Evolutionary conservation across 345 rosid species (phyloP).

Genomic region (Brassica cretica): DNA sequence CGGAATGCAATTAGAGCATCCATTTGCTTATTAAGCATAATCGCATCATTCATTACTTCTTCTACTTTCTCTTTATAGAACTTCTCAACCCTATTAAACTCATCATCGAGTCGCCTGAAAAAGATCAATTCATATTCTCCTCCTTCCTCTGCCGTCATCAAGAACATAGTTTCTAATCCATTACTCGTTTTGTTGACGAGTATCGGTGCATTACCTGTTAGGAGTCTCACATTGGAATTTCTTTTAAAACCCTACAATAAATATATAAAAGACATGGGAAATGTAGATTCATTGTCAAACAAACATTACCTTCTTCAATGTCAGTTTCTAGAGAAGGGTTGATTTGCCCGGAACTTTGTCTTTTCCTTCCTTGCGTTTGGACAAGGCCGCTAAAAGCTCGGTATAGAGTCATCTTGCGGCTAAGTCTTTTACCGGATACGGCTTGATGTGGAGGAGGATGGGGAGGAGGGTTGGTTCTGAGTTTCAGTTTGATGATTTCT

Average conservation of each 20-base stretch:
- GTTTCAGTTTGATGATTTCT: constrained; percentile 50
- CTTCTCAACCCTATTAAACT: constrained; percentile 58
- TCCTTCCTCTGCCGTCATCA: constrained; percentile 55
- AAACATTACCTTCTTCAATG: constrained; percentile 40
- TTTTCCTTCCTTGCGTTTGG: constrained; percentile 30
- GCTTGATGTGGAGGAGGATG: constrained; percentile 12
- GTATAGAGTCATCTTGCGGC: constrained; percentile 45
- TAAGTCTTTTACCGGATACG: constrained; percentile 32
- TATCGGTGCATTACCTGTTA: constrained; percentile 32
- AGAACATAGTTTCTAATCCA: constrained; percentile 47
- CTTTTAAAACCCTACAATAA: not conserved
- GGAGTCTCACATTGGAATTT: not conserved
- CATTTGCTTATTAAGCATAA: constrained; percentile 54
- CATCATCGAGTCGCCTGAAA: constrained; percentile 65
- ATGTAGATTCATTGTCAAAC: not conserved
- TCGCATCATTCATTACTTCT: constrained; percentile 61
- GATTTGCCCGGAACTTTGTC: constrained; percentile 17
- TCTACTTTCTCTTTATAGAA: constrained; percentile 53
- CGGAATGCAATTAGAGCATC: constrained; percentile 60
- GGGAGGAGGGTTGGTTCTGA: constrained; percentile 34
- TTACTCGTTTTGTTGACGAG: constrained; percentile 44
- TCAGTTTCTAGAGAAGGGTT: constrained; percentile 1
- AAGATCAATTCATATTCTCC: constrained; percentile 61
- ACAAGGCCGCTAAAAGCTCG: constrained; percentile 64
- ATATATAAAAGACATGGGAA: not conserved